Conservation (phyloP, 139 green algal genomes). For the Chara braunii region DNA sequence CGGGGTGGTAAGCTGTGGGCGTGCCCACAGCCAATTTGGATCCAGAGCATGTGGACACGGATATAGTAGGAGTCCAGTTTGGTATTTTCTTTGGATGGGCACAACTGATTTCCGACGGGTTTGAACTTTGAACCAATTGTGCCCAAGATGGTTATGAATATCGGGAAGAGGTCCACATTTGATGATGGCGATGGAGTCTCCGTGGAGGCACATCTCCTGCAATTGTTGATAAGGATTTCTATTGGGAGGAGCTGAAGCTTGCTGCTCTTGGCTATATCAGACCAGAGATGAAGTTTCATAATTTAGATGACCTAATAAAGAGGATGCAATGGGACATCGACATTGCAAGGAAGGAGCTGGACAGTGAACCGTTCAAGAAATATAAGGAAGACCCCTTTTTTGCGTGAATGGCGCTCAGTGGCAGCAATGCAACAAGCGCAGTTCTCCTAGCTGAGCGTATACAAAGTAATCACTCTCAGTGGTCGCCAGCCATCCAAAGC, state of each 20-base stretch:
- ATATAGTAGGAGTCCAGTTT: conserved; percentile 47
- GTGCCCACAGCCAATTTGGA: conserved; percentile 61
- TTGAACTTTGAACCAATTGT: conserved; percentile 26
- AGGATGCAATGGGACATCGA: conserved; percentile 21
- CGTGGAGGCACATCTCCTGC: conserved; percentile 76
- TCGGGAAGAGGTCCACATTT: conserved; percentile 79
- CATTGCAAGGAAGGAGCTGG: conserved; percentile 12
- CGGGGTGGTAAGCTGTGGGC: conserved; percentile 78
- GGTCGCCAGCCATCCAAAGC: too few relatives aligned
- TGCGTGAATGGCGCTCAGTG: too few relatives aligned
- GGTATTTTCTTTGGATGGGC: conserved; percentile 89
- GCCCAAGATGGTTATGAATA: conserved; percentile 88
- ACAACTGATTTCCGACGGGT: conserved; percentile 36
- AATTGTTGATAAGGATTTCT: conserved; percentile 57
- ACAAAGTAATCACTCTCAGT: too few relatives aligned
- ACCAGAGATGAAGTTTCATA: conserved; percentile 71
- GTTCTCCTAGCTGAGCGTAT: too few relatives aligned
- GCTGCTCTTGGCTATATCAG: conserved; percentile 65
- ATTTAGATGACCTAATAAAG: conserved; percentile 16
- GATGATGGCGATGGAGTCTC: conserved; percentile 46
- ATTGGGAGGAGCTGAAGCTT: conserved; percentile 49
- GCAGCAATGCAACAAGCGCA: too few relatives aligned
- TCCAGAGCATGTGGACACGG: conserved; percentile 42
- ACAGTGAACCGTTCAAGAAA: too few relatives aligned
- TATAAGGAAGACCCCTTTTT: too few relatives aligned